Evolutionary conservation across 805 yeast species (phyloP), one percentile per base, ranked within the genome.

Genomic region (Lipomyces starkeyi): DNA sequence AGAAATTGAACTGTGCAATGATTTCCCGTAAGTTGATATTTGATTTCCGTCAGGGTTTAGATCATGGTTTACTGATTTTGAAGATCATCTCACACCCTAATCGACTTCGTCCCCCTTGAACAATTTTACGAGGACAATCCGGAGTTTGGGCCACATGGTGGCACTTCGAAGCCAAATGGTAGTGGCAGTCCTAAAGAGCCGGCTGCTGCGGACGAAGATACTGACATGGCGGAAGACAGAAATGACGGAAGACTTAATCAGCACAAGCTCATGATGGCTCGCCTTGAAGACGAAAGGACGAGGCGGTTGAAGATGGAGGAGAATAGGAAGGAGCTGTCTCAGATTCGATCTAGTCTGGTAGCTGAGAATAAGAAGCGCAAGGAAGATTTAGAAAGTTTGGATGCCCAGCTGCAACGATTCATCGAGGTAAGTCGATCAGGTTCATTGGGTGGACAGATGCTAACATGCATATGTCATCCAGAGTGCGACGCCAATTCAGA

Each of bases 21-120:
- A 66, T 7, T 69, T 69, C 49, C 63, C 59, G 71, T 68, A 53
- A 2, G 71, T 61, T 61, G 9, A 20, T 34, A 8, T 17, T 64
- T 2, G 7, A 14, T 43, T 7, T 13, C 6, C 32, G n/a, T 53
- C n/a, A 53, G 2, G 29, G n/a, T 6, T 25, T 11, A 13, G 49
- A n/a, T 17, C 49, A 7, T 17, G 22, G 49, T 43, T 14, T 22
- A 27, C 7, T 17, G 59, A 25, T 40, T n/a, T 34, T 27, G 17
- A 49, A 63, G 63, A 37, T 68, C 71, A 40, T 8, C 56, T 27
- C 71, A 68, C 43, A 14, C 55, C 14, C 55, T 58, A 17, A 57
- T 69, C 27, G 69, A 69, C 8, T 69, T 68, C 25, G 71, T 69
- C 4, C 61, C 72, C 3, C 9, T 65, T 14, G 72, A 69, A 17